Evolutionary conservation across 306 rosid genomes (phyloP), one percentile per base, ranked within the genome.

Genomic region (Corylus heterophylla): DNA sequence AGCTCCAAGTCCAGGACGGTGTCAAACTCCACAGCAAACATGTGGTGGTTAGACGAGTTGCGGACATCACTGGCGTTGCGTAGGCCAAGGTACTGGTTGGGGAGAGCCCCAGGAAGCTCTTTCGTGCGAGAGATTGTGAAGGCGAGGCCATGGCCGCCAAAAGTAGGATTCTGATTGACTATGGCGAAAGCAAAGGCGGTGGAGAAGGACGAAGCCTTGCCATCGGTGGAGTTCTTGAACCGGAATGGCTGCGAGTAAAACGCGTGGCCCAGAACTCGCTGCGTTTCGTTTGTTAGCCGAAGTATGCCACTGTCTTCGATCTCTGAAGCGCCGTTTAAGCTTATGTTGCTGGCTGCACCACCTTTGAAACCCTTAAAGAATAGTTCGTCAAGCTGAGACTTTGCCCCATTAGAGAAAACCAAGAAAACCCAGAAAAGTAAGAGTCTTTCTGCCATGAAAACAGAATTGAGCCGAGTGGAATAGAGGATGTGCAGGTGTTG

Each of bases 111-210:
- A 0, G 29, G 76, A 6, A 79, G 66, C 48, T 4, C 56, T 4
- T 74, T 79, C n/a, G 86, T 69, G 63, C 52, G 84, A n/a, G 90
- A 76, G 75, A 87, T 79, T 14, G 88, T 76, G 90, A 87, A 87
- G 42, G 90, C 88, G 5, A 87, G 82, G 9, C 90, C 90, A 61
- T 87, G 88, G 49, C 90, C 90, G 70, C 90, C 90, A 3, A 84
- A 80, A 74, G 55, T 77, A 48, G 83, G 83, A 66, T 84, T 74
- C 78, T 84, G 76, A 6, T 88, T 88, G n/a, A 69, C 52, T 9
- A 79, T 82, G 16, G 86, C 80, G 51, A 84, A 87, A 27, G 86
- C 88, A 47, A 87, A 84, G 48, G 86, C 70, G 14, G 88, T 82
- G 61, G 90, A 87, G 71, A 87, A 87, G 75, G 90, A 84, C 18